phyloP scores from a whole-genome alignment of 768 basidiomycete genomes.

The Pisolithus orientalis region DNA sequence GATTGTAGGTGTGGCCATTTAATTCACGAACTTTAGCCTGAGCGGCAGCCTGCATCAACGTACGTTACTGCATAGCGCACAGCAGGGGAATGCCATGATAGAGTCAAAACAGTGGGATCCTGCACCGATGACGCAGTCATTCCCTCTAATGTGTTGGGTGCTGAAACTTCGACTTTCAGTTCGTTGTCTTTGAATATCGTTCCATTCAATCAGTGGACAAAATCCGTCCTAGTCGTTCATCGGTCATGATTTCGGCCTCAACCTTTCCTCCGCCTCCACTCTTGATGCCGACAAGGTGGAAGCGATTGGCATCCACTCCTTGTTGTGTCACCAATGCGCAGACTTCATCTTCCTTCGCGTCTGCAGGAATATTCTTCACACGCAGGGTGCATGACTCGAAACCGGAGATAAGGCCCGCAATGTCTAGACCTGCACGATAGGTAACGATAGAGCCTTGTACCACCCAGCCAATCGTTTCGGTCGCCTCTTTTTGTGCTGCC shows the following conservation, averaged over 20 bases:
- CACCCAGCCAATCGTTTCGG: constrained; percentile 8
- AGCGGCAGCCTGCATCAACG: not conserved
- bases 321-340: constrained; percentile 37
- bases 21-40: not conserved
- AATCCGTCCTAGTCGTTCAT: constrained; percentile 33
- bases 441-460: constrained; percentile 45
- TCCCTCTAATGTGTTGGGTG: not conserved
- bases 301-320: constrained; percentile 29
- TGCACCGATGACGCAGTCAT: not conserved
- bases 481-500: no score
- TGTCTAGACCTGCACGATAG: constrained; percentile 41
- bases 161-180: not conserved
- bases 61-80: not conserved
- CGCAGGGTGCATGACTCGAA: constrained; percentile 47
- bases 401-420: constrained; percentile 39
- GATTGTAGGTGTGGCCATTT: constrained; percentile 7
- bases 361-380: constrained; percentile 39
- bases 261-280: constrained; percentile 20
- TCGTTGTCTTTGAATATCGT: constrained; percentile 36
- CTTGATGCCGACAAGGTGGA: constrained; percentile 31
- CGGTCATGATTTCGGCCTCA: constrained; percentile 41
- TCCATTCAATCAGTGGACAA: constrained; percentile 41
- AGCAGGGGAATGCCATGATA: not conserved
- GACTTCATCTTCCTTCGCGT: constrained; percentile 36
- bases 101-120: not conserved